Percentiles rank a stretch among this genome's conserved stretches.
These are phyloP conservation scores for bread wheat (Triticum aestivum) DNA, from an alignment of 176 grass and related monocot species.

Conservation along the genomic window DNA sequence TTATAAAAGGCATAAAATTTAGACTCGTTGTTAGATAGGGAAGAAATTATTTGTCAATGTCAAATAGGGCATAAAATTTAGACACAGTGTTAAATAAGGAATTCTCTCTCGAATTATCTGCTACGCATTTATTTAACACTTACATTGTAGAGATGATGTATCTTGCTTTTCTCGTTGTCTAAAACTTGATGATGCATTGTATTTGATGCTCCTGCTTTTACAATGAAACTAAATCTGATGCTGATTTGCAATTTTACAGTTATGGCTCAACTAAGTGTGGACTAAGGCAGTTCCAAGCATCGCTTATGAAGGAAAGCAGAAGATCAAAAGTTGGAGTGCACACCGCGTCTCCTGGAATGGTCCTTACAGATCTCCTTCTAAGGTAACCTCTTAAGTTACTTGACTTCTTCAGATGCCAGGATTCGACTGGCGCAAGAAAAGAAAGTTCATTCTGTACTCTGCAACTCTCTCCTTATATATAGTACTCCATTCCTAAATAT, in stretches of 20 bases:
- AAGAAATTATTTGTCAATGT: too few relatives aligned
- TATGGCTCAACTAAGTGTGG: conserved; percentile 99
- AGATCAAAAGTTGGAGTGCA: conserved; percentile 93
- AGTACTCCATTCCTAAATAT: too few relatives aligned
- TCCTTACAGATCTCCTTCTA: conserved; percentile 91
- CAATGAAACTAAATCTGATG: conserved; percentile 25
- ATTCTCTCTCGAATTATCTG: background rate
- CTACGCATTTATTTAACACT: background rate
- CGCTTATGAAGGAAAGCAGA: conserved; percentile 90
- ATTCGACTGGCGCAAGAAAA: background rate
- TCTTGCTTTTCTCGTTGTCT: background rate
- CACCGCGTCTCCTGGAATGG: conserved; percentile 98
- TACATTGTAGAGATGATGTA: background rate
- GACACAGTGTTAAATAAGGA: too few relatives aligned
- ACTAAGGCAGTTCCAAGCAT: conserved; percentile 82
- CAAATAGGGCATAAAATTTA: too few relatives aligned
- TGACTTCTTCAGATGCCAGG: conserved; percentile 13
- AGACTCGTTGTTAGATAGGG: too few relatives aligned
- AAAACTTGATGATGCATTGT: conserved; percentile 12
- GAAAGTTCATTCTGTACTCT: background rate
- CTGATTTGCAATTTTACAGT: conserved; percentile 42
- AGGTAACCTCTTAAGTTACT: conserved; percentile 54
- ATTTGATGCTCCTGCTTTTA: background rate
- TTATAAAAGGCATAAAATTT: too few relatives aligned
- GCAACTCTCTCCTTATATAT: too few relatives aligned